These are phyloP conservation scores for Aethionema arabicum DNA, from an alignment of 345 rosid species.

Conservation along the genomic window DNA sequence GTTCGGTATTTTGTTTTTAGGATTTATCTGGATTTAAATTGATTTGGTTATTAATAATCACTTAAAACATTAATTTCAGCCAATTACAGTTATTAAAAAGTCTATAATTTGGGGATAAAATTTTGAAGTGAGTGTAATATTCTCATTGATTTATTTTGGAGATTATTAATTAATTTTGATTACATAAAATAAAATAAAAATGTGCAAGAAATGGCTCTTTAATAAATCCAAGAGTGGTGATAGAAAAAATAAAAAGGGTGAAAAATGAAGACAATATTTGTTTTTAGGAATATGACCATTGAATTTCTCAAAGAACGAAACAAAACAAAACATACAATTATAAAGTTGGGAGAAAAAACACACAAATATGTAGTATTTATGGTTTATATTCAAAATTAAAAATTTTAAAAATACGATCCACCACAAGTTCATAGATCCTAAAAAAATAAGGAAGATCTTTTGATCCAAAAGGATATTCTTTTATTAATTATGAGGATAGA, in stretches of 20 bases:
- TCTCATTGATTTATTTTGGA: background rate
- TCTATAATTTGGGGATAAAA: background rate
- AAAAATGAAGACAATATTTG: conserved; percentile 6
- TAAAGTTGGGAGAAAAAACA: background rate
- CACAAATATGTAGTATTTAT: conserved; percentile 2
- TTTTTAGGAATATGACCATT: conserved; percentile 32
- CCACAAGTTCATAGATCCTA: conserved; percentile 14
- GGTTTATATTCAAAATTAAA: background rate
- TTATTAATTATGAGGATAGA: background rate
- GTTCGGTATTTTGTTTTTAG: too few relatives aligned
- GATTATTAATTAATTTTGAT: background rate
- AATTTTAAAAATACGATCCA: background rate
- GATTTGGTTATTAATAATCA: too few relatives aligned
- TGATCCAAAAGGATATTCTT: conserved; percentile 31
- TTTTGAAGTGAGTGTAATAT: background rate
- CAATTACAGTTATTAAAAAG: background rate
- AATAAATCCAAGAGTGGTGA: conserved; percentile 22
- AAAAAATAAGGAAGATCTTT: conserved; percentile 24
- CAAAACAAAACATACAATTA: conserved; percentile 9
- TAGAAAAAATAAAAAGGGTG: too few relatives aligned
- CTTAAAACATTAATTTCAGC: too few relatives aligned
- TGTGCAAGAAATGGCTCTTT: conserved; percentile 23
- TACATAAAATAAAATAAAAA: background rate
- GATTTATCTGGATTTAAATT: too few relatives aligned
- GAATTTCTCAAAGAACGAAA: conserved; percentile 33